Evolutionary conservation across 2,329 filamentous ascomycete genomes (phyloP).

Genomic region (Cercospora sp.): DNA sequence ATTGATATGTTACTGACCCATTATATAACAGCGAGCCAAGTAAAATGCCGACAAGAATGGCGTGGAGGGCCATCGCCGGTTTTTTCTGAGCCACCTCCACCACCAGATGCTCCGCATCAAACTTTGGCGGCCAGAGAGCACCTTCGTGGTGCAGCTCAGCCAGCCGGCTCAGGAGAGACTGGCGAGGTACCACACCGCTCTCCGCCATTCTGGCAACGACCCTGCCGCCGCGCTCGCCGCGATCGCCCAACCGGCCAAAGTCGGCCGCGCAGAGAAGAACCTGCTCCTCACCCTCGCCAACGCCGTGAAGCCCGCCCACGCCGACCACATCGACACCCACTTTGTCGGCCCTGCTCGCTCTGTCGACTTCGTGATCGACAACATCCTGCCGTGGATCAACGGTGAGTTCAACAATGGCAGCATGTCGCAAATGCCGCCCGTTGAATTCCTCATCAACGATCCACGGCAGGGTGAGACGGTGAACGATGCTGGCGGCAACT

Average conservation of each 20-base stretch:
- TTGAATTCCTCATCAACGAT: constrained; percentile 37
- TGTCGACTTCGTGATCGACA: constrained; percentile 29
- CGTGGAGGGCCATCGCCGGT: constrained; percentile 3
- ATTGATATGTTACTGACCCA: neutral
- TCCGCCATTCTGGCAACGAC: constrained; percentile 26
- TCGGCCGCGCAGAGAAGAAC: constrained; percentile 17
- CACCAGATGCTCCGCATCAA: constrained; percentile 33
- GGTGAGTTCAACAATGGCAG: constrained; percentile 19
- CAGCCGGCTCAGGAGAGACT: constrained; percentile 30
- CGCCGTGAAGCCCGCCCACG: constrained; percentile 26
- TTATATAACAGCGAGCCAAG: constrained; percentile 49
- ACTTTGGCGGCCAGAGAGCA: constrained; percentile 36
- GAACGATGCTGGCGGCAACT: constrained; percentile 30
- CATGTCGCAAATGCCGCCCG: constrained; percentile 32
- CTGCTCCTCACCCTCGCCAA: constrained; percentile 17
- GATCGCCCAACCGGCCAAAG: constrained; percentile 17
- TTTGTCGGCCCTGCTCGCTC: constrained; percentile 21
- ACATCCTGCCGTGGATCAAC: constrained; percentile 30
- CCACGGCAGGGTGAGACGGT: constrained; percentile 23
- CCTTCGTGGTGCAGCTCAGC: constrained; percentile 34
- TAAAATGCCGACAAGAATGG: constrained; percentile 29
- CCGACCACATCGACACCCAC: constrained; percentile 28
- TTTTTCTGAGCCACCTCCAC: constrained; percentile 27
- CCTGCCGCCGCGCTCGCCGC: constrained; percentile 20
- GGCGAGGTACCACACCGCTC: constrained; percentile 25